These are phyloP conservation scores for Capillidium heterosporum DNA, from an alignment of 371 early-diverging fungal species.

Conservation along the genomic window DNA sequence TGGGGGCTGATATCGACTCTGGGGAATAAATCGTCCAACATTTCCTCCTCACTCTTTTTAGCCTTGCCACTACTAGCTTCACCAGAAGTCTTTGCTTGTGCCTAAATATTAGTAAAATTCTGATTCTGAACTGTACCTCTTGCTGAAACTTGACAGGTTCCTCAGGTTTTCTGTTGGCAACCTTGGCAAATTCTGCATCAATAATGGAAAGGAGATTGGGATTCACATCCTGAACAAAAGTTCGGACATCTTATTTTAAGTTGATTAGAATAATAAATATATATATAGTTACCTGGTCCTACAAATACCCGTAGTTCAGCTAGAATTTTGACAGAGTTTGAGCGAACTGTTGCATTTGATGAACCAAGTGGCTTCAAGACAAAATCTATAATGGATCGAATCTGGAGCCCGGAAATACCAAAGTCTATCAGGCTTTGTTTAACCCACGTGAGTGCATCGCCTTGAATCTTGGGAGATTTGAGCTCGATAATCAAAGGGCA, in stretches of 20 bases:
- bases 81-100: background rate
- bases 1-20: conserved; percentile 56
- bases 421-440: conserved; percentile 65
- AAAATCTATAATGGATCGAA: conserved; percentile 66
- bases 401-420: conserved; percentile 54
- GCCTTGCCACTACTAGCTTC: conserved; percentile 9
- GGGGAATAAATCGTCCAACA: conserved; percentile 70
- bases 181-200: conserved; percentile 83
- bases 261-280: background rate
- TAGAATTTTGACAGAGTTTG: conserved; percentile 52
- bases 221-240: conserved; percentile 71
- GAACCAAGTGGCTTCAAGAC: conserved; percentile 56
- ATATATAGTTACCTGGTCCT: conserved; percentile 50
- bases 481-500: conserved; percentile 57
- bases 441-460: conserved; percentile 73
- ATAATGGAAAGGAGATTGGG: conserved; percentile 58
- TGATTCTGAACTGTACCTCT: background rate
- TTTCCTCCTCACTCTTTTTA: conserved; percentile 21
- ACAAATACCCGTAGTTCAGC: conserved; percentile 64
- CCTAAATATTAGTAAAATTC: conserved; percentile 1
- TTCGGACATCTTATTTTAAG: conserved; percentile 29
- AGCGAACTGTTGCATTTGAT: conserved; percentile 68
- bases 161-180: conserved; percentile 55
- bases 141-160: conserved; percentile 30
- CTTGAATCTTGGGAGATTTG: conserved; percentile 79